Evolutionary conservation across 169 alveolate genomes (phyloP).

Genomic region (Plasmodium ovale): DNA sequence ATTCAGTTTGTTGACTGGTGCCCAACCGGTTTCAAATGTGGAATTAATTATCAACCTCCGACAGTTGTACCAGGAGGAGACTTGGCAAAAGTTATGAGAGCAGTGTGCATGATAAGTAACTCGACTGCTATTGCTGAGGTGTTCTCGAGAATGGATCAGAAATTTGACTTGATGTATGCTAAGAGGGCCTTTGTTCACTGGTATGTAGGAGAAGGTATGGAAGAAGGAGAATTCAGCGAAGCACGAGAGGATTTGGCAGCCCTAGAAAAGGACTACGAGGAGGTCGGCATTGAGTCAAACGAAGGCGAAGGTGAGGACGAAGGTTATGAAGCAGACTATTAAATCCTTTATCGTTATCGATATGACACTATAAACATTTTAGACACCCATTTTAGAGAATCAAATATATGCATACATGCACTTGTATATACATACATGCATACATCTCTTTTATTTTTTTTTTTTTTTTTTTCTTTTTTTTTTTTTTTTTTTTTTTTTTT

Average conservation of each 20-base stretch:
- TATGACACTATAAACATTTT: background rate
- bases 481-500: slow-evolving; percentile 50
- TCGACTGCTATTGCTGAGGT: slow-evolving; percentile 99
- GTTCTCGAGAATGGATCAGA: slow-evolving; percentile 97
- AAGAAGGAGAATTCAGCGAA: slow-evolving; percentile 99
- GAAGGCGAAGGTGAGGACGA: slow-evolving; percentile 78
- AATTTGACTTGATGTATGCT: slow-evolving; percentile 98
- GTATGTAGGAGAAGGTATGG: slow-evolving; percentile 99
- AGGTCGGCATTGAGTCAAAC: slow-evolving; percentile 94
- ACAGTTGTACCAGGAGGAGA: slow-evolving; percentile 99
- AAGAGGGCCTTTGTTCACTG: slow-evolving; percentile 99
- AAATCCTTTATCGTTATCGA: background rate
- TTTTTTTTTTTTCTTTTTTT: slow-evolving; percentile 3
- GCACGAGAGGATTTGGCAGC: slow-evolving; percentile 99
- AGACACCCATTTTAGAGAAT: background rate
- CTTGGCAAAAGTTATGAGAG: slow-evolving; percentile 98
- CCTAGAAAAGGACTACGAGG: slow-evolving; percentile 97
- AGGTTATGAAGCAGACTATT: slow-evolving; percentile 74
- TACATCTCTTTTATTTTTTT: slow-evolving; percentile 1
- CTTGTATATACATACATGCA: background rate
- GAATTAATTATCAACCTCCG: slow-evolving; percentile 99
- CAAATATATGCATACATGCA: slow-evolving; percentile 5
- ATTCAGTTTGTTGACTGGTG: slow-evolving; percentile 99
- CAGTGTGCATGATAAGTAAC: slow-evolving; percentile 98
- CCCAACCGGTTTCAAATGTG: slow-evolving; percentile 98